phyloP scores from a whole-genome alignment of 495 filamentous ascomycete genomes.

The Oidiodendron maius region DNA sequence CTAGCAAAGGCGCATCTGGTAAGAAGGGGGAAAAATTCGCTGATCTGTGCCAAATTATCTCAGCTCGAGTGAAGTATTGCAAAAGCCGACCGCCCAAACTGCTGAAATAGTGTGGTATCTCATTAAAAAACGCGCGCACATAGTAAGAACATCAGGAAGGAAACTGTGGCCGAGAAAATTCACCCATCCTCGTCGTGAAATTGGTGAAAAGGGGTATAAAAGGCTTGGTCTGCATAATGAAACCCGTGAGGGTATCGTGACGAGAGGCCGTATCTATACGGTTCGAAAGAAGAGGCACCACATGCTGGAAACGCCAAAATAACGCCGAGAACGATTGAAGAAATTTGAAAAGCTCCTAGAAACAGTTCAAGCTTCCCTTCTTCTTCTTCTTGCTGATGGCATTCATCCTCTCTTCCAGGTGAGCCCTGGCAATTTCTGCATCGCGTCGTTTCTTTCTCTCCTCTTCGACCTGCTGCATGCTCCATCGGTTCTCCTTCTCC shows the following conservation, averaged over 20 bases:
- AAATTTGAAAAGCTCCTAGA: slow-evolving; percentile 44
- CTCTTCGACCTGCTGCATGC: slow-evolving; percentile 89
- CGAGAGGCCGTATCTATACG: background rate
- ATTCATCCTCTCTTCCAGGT: slow-evolving; percentile 91
- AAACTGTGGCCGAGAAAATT: background rate
- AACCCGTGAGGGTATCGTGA: background rate
- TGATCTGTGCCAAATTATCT: background rate
- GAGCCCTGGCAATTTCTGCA: slow-evolving; percentile 76
- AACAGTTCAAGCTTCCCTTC: slow-evolving; percentile 95
- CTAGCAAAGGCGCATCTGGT: background rate
- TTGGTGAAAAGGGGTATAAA: background rate
- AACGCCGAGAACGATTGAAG: background rate
- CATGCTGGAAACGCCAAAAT: background rate
- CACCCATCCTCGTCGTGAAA: background rate
- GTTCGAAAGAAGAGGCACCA: background rate
- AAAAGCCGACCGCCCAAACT: background rate
- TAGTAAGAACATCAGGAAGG: background rate
- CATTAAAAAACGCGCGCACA: background rate
- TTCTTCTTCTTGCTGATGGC: slow-evolving; percentile 94
- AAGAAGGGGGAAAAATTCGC: background rate
- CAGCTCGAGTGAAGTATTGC: background rate
- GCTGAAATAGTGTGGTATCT: slow-evolving; percentile 3
- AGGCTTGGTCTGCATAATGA: background rate
- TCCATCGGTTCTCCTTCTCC: slow-evolving; percentile 60
- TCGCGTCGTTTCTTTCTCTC: slow-evolving; percentile 81